Evolutionary conservation across 2,329 filamentous ascomycete genomes (phyloP).

Genomic region (Cordyceps farinosa): DNA sequence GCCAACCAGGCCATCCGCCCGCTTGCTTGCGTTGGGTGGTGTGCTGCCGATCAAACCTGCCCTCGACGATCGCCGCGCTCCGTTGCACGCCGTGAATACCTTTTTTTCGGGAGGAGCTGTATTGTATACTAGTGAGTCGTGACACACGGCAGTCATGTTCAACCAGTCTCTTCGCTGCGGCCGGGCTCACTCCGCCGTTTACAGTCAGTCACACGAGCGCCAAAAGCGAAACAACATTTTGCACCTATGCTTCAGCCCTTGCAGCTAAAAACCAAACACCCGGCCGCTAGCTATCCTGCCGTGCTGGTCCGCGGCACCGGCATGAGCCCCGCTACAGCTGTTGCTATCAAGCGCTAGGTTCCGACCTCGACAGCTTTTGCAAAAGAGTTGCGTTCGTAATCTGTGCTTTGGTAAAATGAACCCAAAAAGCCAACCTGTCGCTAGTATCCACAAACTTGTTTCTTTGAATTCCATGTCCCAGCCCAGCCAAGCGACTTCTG

Average conservation of each 20-base stretch:
- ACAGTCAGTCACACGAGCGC: background rate
- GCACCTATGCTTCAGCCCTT: background rate
- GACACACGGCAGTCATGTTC: too few relatives aligned
- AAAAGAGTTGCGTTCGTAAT: background rate
- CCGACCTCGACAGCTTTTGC: too few relatives aligned
- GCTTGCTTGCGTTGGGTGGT: background rate
- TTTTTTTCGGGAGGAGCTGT: too few relatives aligned
- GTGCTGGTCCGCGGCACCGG: background rate
- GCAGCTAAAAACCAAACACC: background rate
- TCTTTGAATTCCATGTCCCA: background rate
- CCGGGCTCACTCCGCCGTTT: too few relatives aligned
- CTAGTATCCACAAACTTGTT: background rate
- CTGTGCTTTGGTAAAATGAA: background rate
- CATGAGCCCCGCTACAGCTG: background rate
- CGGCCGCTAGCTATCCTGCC: background rate
- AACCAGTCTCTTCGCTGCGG: too few relatives aligned
- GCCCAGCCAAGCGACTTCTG: background rate
- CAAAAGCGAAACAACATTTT: background rate
- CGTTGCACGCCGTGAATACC: too few relatives aligned
- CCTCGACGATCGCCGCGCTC: background rate
- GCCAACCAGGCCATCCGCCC: background rate
- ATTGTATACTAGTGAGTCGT: too few relatives aligned
- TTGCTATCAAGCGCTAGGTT: too few relatives aligned
- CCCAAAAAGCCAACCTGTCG: background rate
- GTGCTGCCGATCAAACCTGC: background rate